Evolutionary conservation across 2,329 filamentous ascomycete genomes (phyloP).

Genomic region (Aspergillus ruber): DNA sequence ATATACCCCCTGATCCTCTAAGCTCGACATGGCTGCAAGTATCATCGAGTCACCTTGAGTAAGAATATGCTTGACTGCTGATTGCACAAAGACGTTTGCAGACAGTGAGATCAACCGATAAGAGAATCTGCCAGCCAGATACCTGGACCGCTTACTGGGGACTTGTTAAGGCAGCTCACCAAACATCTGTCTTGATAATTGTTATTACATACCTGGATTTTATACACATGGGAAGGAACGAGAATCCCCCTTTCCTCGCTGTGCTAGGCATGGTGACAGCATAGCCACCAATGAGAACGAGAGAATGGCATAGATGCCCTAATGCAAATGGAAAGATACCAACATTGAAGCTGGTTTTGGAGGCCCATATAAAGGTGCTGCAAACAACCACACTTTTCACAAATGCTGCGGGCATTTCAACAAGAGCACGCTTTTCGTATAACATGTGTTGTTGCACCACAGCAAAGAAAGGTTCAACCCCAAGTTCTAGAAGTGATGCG

Average conservation of each 20-base stretch:
- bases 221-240: conserved; percentile 52
- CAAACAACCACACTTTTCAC: conserved; percentile 71
- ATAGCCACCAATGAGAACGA: conserved; percentile 65
- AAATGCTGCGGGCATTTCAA: conserved; percentile 78
- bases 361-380: conserved; percentile 59
- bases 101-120: conserved; percentile 64
- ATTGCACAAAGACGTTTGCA: conserved; percentile 79
- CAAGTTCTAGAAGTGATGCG: conserved; percentile 64
- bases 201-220: conserved; percentile 32
- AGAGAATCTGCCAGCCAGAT: conserved; percentile 59
- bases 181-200: neutral
- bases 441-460: conserved; percentile 74
- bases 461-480: conserved; percentile 83
- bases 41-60: conserved; percentile 93
- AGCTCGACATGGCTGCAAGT: conserved; percentile 68
- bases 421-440: conserved; percentile 71
- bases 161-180: conserved; percentile 9
- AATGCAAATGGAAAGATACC: conserved; percentile 84
- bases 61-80: conserved; percentile 81
- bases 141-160: conserved; percentile 32
- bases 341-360: conserved; percentile 46
- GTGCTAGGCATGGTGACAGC: conserved; percentile 53
- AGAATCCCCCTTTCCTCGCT: conserved; percentile 57
- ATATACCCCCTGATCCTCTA: conserved; percentile 82
- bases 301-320: conserved; percentile 73